phyloP scores from a whole-genome alignment of 495 filamentous ascomycete species.

The Parachaetomium inaequale region DNA sequence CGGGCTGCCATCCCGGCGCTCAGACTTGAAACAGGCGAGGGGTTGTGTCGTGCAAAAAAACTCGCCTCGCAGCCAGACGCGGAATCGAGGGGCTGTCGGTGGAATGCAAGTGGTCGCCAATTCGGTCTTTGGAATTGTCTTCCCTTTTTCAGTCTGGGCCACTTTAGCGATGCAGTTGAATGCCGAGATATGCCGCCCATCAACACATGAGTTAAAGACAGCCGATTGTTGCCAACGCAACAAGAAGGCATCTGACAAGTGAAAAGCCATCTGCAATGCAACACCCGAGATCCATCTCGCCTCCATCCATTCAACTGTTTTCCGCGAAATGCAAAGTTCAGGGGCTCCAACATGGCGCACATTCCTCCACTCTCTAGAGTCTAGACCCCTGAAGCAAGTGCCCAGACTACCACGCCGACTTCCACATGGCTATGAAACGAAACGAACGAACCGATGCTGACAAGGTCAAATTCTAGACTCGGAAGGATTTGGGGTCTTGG shows the following conservation, averaged over 20 bases:
- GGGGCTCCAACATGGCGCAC: background rate
- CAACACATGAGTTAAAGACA: too few relatives aligned
- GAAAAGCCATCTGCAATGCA: too few relatives aligned
- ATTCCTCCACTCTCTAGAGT: background rate
- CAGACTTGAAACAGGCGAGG: constrained; percentile 44
- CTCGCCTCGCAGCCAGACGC: constrained; percentile 8
- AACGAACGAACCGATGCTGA: constrained; percentile 3
- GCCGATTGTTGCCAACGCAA: too few relatives aligned
- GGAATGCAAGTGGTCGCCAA: background rate
- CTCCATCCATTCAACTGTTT: background rate
- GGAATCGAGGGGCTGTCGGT: background rate
- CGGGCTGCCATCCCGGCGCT: constrained; percentile 24
- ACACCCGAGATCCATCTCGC: too few relatives aligned
- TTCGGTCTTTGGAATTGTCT: background rate
- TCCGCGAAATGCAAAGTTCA: background rate
- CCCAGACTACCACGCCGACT: background rate
- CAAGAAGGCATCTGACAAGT: too few relatives aligned
- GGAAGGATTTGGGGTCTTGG: background rate
- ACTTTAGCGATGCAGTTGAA: too few relatives aligned
- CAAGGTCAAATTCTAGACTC: background rate
- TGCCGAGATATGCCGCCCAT: too few relatives aligned
- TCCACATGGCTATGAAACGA: constrained; percentile 9
- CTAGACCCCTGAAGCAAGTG: background rate
- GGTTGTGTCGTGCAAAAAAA: constrained; percentile 19
- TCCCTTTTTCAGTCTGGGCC: too few relatives aligned